phyloP scores from a whole-genome alignment of 495 filamentous ascomycete species.

The Coniosporium apollinis region DNA sequence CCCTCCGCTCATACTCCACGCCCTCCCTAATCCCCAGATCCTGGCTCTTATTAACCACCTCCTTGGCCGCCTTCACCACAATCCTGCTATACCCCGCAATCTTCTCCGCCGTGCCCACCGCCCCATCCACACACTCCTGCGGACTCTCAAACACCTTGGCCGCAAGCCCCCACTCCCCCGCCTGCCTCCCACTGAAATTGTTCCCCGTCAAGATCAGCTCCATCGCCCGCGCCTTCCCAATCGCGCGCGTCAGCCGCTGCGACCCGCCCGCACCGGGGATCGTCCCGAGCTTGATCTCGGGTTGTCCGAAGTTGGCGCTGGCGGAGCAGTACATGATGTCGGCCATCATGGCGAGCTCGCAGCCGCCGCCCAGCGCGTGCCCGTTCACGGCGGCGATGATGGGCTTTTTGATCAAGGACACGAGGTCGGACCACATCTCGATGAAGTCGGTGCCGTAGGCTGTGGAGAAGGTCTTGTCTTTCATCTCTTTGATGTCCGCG shows the following conservation, averaged over 20 bases:
- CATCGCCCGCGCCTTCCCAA: constrained; percentile 88
- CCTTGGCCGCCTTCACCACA: constrained; percentile 81
- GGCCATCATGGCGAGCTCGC: constrained; percentile 94
- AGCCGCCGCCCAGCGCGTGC: constrained; percentile 86
- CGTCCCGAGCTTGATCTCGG: constrained; percentile 84
- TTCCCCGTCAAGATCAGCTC: constrained; percentile 81
- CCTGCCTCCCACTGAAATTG: constrained; percentile 64
- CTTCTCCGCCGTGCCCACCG: constrained; percentile 66
- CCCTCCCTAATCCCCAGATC: constrained; percentile 73
- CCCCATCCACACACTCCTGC: constrained; percentile 64
- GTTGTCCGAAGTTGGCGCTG: constrained; percentile 79
- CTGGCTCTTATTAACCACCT: constrained; percentile 95
- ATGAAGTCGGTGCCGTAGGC: constrained; percentile 86
- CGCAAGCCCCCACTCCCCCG: constrained; percentile 79
- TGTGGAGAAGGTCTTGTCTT: constrained; percentile 63
- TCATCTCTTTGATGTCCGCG: constrained; percentile 99
- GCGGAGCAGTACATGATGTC: constrained; percentile 84
- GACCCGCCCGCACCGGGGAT: constrained; percentile 87
- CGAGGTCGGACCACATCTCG: constrained; percentile 74
- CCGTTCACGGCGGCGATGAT: constrained; percentile 88
- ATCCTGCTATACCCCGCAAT: constrained; percentile 71
- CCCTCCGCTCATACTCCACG: constrained; percentile 79
- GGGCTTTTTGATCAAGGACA: constrained; percentile 70
- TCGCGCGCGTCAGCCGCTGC: constrained; percentile 70
- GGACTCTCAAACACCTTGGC: constrained; percentile 63